These are phyloP conservation scores for Plasmodium coatneyi DNA, from an alignment of 169 alveolate species.

Conservation along the genomic window DNA sequence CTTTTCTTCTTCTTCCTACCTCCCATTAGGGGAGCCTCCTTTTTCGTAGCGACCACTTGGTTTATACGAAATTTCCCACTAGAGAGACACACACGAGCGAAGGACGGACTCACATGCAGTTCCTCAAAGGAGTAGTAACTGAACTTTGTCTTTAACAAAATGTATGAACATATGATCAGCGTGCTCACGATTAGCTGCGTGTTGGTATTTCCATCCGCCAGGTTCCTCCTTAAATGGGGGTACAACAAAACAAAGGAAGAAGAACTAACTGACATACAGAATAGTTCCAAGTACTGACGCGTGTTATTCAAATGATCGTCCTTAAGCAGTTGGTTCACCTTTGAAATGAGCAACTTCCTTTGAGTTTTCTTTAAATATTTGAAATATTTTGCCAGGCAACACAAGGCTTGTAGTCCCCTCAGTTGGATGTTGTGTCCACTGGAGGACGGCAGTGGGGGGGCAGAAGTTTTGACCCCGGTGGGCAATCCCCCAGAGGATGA, in stretches of 20 bases:
- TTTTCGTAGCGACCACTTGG: background rate
- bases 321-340: slow-evolving; percentile 11
- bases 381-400: slow-evolving; percentile 66
- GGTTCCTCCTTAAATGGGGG: slow-evolving; percentile 22
- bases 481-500: background rate
- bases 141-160: slow-evolving; percentile 23
- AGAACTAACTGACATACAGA: slow-evolving; percentile 16
- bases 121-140: slow-evolving; percentile 40
- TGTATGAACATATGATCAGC: slow-evolving; percentile 15
- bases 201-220: background rate
- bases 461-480: background rate
- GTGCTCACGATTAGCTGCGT: slow-evolving; percentile 19
- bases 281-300: slow-evolving; percentile 55
- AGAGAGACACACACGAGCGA: background rate
- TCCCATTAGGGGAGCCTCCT: background rate
- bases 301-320: slow-evolving; percentile 39
- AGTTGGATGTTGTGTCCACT: slow-evolving; percentile 74
- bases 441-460: slow-evolving; percentile 78
- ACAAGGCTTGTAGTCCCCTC: slow-evolving; percentile 76
- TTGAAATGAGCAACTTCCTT: slow-evolving; percentile 16
- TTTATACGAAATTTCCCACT: background rate
- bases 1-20: background rate
- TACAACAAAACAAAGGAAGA: slow-evolving; percentile 45
- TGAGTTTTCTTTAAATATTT: slow-evolving; percentile 12
- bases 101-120: slow-evolving; percentile 4